A percentile compares a stretch with the other conserved stretches of the same genome.
These are phyloP conservation scores for Schizosaccharomyces lindneri DNA, from an alignment of 805 yeast genomes.

Conservation along the genomic window DNA sequence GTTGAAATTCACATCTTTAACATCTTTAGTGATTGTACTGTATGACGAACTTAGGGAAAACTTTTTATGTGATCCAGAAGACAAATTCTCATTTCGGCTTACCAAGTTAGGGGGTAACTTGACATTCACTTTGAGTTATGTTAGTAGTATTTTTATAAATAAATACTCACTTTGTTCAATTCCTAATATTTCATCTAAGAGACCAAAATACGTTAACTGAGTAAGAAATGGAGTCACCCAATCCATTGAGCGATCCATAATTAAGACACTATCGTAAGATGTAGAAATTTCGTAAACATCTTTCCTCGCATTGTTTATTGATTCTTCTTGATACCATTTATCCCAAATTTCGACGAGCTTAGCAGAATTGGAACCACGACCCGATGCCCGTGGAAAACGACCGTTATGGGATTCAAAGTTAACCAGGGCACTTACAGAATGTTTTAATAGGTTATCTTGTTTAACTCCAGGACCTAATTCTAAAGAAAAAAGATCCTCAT, in stretches of 20 bases:
- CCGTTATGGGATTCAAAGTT: not conserved
- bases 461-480: conserved; percentile 16
- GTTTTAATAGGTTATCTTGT: conserved; percentile 18
- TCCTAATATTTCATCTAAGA: conserved; percentile 47
- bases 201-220: conserved; percentile 62
- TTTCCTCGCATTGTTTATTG: not conserved
- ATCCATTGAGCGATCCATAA: conserved; percentile 60
- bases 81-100: conserved; percentile 1
- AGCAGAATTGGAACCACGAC: not conserved
- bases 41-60: conserved; percentile 11
- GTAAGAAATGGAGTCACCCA: conserved; percentile 41
- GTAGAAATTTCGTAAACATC: not conserved
- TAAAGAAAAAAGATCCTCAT: conserved; percentile 21
- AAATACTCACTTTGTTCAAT: conserved; percentile 13
- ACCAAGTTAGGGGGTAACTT: not conserved
- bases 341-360: not conserved
- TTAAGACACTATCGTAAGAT: conserved; percentile 32
- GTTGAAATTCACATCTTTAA: conserved; percentile 52
- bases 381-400: not conserved
- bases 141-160: not conserved
- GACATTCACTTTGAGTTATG: not conserved
- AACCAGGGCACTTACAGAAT: not conserved
- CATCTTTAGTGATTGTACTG: conserved; percentile 25
- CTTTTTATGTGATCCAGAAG: conserved; percentile 5
- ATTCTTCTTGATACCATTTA: not conserved